Evolutionary conservation across 2,329 filamentous ascomycete genomes (phyloP).

Genomic region (Beauveria rudraprayagi): DNA sequence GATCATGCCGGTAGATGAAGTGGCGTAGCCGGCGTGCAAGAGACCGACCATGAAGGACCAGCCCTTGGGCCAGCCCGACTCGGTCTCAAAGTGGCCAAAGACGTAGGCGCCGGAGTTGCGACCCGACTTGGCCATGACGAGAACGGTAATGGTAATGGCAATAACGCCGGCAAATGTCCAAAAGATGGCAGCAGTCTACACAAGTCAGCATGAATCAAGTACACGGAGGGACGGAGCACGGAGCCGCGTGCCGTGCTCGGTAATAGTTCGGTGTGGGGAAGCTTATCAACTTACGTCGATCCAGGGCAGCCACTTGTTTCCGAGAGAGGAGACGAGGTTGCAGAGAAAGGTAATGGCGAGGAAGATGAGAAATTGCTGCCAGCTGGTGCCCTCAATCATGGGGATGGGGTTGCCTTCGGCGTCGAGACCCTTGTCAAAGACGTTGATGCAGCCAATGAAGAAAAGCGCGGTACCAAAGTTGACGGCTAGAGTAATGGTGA

Average conservation of each 20-base stretch:
- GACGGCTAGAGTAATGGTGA: conserved; percentile 75
- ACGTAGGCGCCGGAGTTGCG: conserved; percentile 54
- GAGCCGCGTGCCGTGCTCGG: conserved; percentile 7
- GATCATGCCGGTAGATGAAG: conserved; percentile 72
- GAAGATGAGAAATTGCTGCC: conserved; percentile 66
- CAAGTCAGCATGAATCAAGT: neutral
- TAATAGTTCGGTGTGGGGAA: neutral
- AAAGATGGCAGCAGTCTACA: conserved; percentile 61
- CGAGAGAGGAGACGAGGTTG: conserved; percentile 57
- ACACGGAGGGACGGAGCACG: neutral
- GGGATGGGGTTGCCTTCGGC: conserved; percentile 33
- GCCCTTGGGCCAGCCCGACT: conserved; percentile 61
- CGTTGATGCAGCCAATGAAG: conserved; percentile 46
- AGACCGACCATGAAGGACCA: conserved; percentile 70
- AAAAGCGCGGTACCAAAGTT: conserved; percentile 71
- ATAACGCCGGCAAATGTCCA: conserved; percentile 67
- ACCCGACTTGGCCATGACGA: conserved; percentile 61
- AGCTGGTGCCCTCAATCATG: conserved; percentile 42
- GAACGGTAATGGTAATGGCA: conserved; percentile 53
- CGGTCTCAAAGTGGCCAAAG: conserved; percentile 60
- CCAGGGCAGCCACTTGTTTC: conserved; percentile 58
- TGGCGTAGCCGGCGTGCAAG: conserved; percentile 64
- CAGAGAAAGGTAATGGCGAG: conserved; percentile 58
- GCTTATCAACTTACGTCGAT: conserved; percentile 52
- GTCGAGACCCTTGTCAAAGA: conserved; percentile 40